Evolutionary conservation across 768 basidiomycete species (phyloP).

Genomic region (Chiua virens): DNA sequence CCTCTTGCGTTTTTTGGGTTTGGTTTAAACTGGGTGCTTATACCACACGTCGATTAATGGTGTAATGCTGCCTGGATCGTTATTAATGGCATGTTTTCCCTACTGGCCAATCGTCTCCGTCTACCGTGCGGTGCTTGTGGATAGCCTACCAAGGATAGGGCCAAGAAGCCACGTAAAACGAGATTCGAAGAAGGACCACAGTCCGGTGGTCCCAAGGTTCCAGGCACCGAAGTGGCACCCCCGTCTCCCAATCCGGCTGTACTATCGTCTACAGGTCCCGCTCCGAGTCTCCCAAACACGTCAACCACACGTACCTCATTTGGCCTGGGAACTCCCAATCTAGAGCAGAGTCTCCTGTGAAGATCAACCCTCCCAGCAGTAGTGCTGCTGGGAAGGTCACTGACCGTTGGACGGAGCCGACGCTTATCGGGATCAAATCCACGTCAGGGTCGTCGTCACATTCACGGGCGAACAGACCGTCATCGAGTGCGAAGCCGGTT

Average conservation of each 20-base stretch:
- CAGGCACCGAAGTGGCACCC: neutral
- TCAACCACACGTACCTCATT: constrained; percentile 1
- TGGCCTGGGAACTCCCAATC: neutral
- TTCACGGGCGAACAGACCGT: neutral
- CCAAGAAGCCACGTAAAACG: constrained; percentile 62
- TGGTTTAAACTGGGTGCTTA: constrained; percentile 21
- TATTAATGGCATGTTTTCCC: constrained; percentile 28
- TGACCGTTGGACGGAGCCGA: constrained; percentile 35
- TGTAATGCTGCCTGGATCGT: constrained; percentile 27
- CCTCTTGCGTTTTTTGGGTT: constrained; percentile 10
- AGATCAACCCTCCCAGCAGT: constrained; percentile 3
- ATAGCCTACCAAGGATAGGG: constrained; percentile 76
- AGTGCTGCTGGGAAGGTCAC: constrained; percentile 16
- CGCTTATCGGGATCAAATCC: constrained; percentile 34
- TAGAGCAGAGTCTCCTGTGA: constrained; percentile 1
- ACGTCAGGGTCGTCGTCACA: constrained; percentile 4
- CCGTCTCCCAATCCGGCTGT: constrained; percentile 1
- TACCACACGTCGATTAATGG: constrained; percentile 31
- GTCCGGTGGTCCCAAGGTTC: neutral
- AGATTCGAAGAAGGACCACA: constrained; percentile 17
- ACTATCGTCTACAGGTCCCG: constrained; percentile 2
- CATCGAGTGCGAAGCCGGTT: constrained; percentile 9
- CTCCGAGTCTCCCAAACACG: neutral
- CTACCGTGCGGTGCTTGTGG: constrained; percentile 8
- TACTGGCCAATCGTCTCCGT: constrained; percentile 9